Conservation (phyloP, 495 filamentous ascomycete species). For the Penicillium turbatum region DNA sequence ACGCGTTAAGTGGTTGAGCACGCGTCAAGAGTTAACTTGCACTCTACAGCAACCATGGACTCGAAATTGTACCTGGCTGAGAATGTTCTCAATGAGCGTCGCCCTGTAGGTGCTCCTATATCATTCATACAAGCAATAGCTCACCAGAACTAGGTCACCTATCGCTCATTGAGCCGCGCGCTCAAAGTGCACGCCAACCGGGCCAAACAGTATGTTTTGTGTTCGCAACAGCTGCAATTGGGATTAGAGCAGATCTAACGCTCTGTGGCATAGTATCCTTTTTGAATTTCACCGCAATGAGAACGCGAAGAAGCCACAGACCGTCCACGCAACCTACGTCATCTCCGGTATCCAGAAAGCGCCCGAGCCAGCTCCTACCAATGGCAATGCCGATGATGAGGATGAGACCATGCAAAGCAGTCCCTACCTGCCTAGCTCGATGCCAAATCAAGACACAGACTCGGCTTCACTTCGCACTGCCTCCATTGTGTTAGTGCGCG, state of each 20-base stretch:
- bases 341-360: conserved; percentile 58
- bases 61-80: conserved; percentile 70
- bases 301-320: conserved; percentile 69
- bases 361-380: conserved; percentile 30
- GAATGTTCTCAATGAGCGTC: conserved; percentile 70
- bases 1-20: conserved; percentile 48
- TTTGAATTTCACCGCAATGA: conserved; percentile 81
- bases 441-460: conserved; percentile 46
- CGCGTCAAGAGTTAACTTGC: conserved; percentile 30
- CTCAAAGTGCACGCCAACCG: conserved; percentile 75
- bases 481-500: conserved; percentile 67
- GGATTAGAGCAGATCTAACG: neutral
- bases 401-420: conserved; percentile 73
- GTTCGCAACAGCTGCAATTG: neutral
- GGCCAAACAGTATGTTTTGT: conserved; percentile 66
- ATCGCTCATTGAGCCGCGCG: conserved; percentile 73
- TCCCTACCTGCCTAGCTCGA: conserved; percentile 57
- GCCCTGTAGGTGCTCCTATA: conserved; percentile 52
- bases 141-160: conserved; percentile 62
- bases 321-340: conserved; percentile 84
- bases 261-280: conserved; percentile 61
- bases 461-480: conserved; percentile 38
- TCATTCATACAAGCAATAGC: neutral
- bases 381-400: conserved; percentile 46
- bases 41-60: conserved; percentile 32